Percentiles rank a stretch among this genome's conserved stretches.
Conservation (phyloP, 169 alveolate genomes). For the Plasmodium knowlesi region DNA sequence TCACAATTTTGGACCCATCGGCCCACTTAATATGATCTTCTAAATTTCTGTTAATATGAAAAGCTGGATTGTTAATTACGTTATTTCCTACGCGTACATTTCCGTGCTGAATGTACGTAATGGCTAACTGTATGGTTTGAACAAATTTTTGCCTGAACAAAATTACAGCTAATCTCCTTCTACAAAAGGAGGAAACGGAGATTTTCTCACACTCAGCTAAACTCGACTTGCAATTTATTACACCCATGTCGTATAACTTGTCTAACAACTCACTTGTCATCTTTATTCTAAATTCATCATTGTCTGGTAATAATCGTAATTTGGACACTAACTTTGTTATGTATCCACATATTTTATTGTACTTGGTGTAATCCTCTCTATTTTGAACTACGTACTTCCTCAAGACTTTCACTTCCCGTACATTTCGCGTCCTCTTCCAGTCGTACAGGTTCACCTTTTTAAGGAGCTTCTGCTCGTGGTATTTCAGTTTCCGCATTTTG, state of each 20-base stretch:
- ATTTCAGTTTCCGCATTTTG: conserved; percentile 96
- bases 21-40: conserved; percentile 99
- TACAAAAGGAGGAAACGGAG: conserved; percentile 96
- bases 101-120: conserved; percentile 97
- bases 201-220: conserved; percentile 93
- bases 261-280: conserved; percentile 94
- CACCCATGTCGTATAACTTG: conserved; percentile 96
- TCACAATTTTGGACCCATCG: conserved; percentile 92
- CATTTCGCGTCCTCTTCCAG: conserved; percentile 94
- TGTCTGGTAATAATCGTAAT: conserved; percentile 92
- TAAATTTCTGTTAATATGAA: conserved; percentile 94
- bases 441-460: conserved; percentile 96
- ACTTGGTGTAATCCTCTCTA: conserved; percentile 97
- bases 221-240: conserved; percentile 91
- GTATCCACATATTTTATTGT: conserved; percentile 95
- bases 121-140: conserved; percentile 94
- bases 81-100: conserved; percentile 96
- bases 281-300: conserved; percentile 94
- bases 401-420: conserved; percentile 93
- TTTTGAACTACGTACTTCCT: conserved; percentile 96
- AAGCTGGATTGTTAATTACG: conserved; percentile 95
- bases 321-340: conserved; percentile 93
- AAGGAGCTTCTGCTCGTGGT: conserved; percentile 97
- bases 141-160: conserved; percentile 94
- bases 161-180: conserved; percentile 97